Conservation (phyloP, 305 asterid species). For the Solanum aculeatissimum region DNA sequence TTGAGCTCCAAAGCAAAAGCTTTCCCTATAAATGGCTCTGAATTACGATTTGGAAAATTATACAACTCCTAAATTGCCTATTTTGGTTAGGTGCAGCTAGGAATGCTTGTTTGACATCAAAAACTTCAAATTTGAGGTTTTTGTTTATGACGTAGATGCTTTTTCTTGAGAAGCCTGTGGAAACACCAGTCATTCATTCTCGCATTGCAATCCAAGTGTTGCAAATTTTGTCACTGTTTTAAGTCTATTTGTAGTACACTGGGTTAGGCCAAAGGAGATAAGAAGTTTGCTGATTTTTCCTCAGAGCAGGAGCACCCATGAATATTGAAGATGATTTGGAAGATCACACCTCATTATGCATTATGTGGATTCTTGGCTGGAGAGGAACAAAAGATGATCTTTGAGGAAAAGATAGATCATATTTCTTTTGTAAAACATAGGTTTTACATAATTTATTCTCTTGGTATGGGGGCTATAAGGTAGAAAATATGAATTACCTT, state of each 20-base stretch:
- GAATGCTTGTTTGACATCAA: not conserved
- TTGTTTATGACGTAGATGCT: not conserved
- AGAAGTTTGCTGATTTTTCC: not conserved
- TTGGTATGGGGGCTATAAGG: not conserved
- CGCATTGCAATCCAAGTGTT: not conserved
- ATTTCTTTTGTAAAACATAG: not conserved
- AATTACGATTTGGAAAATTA: not conserved
- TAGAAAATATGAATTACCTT: not conserved
- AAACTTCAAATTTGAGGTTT: not conserved
- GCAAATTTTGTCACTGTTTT: not conserved
- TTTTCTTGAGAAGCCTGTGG: not conserved
- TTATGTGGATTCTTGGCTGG: not conserved
- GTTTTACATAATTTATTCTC: not conserved
- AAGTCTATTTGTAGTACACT: not conserved
- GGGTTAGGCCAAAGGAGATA: not conserved
- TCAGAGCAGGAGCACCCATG: not conserved
- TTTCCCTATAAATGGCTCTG: not conserved
- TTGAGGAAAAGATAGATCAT: not conserved
- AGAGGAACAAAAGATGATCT: not conserved
- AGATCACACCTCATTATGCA: not conserved
- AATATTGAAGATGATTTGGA: not conserved
- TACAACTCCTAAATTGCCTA: not conserved
- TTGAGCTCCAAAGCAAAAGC: not conserved
- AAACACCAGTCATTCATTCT: not conserved
- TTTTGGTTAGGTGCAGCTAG: not conserved